phyloP scores from a whole-genome alignment of 2,329 filamentous ascomycete species.

The Capronia americana region DNA sequence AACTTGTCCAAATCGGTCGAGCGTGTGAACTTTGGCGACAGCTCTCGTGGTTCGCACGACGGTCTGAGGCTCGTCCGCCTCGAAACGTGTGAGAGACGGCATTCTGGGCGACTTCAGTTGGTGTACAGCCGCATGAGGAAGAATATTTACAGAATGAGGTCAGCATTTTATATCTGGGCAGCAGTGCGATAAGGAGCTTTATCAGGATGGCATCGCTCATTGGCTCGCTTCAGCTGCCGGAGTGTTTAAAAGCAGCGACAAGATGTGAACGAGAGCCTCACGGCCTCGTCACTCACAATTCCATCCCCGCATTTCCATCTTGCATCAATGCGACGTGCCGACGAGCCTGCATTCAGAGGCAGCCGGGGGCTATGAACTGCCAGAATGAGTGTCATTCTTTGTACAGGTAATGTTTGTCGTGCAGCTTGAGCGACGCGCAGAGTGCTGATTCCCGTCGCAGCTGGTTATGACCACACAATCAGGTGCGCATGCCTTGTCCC shows the following conservation, averaged over 20 bases:
- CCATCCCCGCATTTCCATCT: conserved; percentile 6
- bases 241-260: conserved; percentile 8
- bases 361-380: conserved; percentile 10
- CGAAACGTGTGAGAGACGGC: not conserved
- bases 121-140: not conserved
- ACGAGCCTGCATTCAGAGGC: not conserved
- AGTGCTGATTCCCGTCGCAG: conserved; percentile 49
- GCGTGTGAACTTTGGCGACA: not conserved
- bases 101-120: not conserved
- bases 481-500: conserved; percentile 56
- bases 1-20: not conserved
- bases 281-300: not conserved
- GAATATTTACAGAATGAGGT: conserved; percentile 8
- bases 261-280: not conserved
- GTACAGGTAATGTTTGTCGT: conserved; percentile 60
- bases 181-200: conserved; percentile 1
- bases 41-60: not conserved
- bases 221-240: not conserved
- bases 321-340: conserved; percentile 1
- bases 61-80: not conserved
- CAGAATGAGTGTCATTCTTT: conserved; percentile 71
- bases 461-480: conserved; percentile 78
- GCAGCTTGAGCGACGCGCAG: not conserved
- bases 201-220: not conserved
- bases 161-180: not conserved